phyloP scores from a whole-genome alignment of 2,329 filamentous ascomycete species.

The Biscogniauxia marginata region DNA sequence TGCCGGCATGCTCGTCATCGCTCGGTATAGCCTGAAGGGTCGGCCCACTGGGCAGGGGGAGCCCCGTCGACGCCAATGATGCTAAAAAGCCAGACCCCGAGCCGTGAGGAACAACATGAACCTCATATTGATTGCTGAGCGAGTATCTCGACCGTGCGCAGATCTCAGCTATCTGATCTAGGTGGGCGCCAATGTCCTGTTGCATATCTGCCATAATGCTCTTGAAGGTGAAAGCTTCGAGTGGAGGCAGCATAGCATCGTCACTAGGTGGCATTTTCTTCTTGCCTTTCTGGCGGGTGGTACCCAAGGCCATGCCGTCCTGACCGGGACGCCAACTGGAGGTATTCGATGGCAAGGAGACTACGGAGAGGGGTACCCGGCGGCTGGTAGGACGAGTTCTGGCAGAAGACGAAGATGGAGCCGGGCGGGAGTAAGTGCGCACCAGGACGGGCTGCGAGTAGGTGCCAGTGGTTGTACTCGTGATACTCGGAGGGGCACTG shows the following conservation, averaged over 20 bases:
- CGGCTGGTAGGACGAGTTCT: slow-evolving; percentile 29
- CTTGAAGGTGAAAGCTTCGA: slow-evolving; percentile 65
- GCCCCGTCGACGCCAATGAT: slow-evolving; percentile 24
- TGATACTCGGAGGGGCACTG: slow-evolving; percentile 51
- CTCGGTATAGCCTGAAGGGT: slow-evolving; percentile 58
- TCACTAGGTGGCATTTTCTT: slow-evolving; percentile 35
- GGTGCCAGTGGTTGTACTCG: slow-evolving; percentile 40
- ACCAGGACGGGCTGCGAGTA: slow-evolving; percentile 67
- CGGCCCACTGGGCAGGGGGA: slow-evolving; percentile 42
- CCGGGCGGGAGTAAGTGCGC: slow-evolving; percentile 57
- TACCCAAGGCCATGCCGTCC: slow-evolving; percentile 41
- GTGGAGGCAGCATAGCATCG: slow-evolving; percentile 52
- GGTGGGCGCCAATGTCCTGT: slow-evolving; percentile 53
- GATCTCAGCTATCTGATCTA: slow-evolving; percentile 66
- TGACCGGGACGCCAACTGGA: slow-evolving; percentile 32
- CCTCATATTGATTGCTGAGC: slow-evolving; percentile 65
- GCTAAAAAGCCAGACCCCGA: slow-evolving; percentile 50
- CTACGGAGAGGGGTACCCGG: slow-evolving; percentile 30
- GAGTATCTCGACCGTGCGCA: slow-evolving; percentile 65
- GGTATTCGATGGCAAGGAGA: slow-evolving; percentile 23
- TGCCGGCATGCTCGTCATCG: slow-evolving; percentile 51
- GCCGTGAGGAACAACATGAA: slow-evolving; percentile 62
- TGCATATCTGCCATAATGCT: slow-evolving; percentile 60
- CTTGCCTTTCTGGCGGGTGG: slow-evolving; percentile 44
- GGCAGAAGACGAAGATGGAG: slow-evolving; percentile 36